Conservation (phyloP, 2,329 filamentous ascomycete genomes). For the Trichoderma simmonsii region DNA sequence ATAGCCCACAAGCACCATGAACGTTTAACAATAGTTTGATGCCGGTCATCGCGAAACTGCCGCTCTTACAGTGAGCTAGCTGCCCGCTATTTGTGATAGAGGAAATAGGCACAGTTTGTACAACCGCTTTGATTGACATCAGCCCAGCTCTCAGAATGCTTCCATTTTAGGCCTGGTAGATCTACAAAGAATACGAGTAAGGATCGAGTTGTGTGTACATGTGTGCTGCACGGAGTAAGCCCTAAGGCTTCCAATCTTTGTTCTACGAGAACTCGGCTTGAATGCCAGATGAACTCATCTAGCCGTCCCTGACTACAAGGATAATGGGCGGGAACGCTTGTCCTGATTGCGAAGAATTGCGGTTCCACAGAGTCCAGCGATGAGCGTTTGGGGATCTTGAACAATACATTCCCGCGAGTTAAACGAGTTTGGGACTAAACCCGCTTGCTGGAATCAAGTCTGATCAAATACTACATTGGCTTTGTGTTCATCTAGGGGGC, state of each 20-base stretch:
- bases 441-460: neutral
- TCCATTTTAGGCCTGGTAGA: neutral
- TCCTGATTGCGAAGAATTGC: neutral
- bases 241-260: neutral
- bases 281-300: neutral
- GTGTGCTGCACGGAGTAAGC: neutral
- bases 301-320: neutral
- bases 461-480: neutral
- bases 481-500: neutral
- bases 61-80: too few relatives aligned
- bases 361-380: neutral
- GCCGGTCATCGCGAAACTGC: too few relatives aligned
- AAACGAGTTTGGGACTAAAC: neutral
- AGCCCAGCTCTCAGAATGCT: neutral
- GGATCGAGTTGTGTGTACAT: neutral
- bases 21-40: too few relatives aligned
- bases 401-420: neutral
- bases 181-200: neutral
- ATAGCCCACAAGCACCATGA: too few relatives aligned
- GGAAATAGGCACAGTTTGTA: too few relatives aligned
- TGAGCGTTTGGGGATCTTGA: neutral
- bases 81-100: too few relatives aligned
- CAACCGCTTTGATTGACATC: too few relatives aligned
- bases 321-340: neutral
- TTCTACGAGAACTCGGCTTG: neutral